These are phyloP conservation scores for Cladophialophora chaetospira DNA, from an alignment of 2,329 filamentous ascomycete species.

Conservation along the genomic window DNA sequence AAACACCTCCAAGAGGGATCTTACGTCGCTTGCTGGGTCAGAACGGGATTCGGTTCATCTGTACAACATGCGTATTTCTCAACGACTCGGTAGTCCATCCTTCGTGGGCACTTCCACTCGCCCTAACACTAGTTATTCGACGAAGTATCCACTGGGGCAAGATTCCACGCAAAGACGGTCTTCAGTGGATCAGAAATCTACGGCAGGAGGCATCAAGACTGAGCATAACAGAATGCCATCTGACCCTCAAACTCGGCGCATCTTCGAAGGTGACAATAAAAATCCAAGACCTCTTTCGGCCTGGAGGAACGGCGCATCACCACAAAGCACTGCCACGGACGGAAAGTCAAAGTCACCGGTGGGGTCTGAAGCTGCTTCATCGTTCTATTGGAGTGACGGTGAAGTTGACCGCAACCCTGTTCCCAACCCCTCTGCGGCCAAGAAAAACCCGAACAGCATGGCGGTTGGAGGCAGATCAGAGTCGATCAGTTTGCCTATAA, in stretches of 20 bases:
- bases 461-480: conserved; percentile 31
- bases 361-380: conserved; percentile 25
- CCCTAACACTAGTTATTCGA: conserved; percentile 23
- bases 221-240: conserved; percentile 31
- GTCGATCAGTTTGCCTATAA: conserved; percentile 21
- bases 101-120: conserved; percentile 14
- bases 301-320: neutral
- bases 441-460: conserved; percentile 29
- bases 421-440: neutral
- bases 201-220: conserved; percentile 1
- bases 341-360: neutral
- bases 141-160: neutral
- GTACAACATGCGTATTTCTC: conserved; percentile 35
- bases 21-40: conserved; percentile 13
- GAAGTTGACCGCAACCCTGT: neutral
- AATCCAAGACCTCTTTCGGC: conserved; percentile 1
- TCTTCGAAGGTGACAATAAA: conserved; percentile 24
- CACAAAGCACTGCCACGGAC: neutral
- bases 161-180: conserved; percentile 7
- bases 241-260: conserved; percentile 28
- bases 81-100: conserved; percentile 32
- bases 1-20: conserved; percentile 7
- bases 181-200: neutral
- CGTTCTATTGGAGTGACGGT: conserved; percentile 29
- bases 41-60: conserved; percentile 32